Base-by-base conservation (phyloP, 1,139 yeast genomes). In the Yamadazyma diddensiae region DNA sequence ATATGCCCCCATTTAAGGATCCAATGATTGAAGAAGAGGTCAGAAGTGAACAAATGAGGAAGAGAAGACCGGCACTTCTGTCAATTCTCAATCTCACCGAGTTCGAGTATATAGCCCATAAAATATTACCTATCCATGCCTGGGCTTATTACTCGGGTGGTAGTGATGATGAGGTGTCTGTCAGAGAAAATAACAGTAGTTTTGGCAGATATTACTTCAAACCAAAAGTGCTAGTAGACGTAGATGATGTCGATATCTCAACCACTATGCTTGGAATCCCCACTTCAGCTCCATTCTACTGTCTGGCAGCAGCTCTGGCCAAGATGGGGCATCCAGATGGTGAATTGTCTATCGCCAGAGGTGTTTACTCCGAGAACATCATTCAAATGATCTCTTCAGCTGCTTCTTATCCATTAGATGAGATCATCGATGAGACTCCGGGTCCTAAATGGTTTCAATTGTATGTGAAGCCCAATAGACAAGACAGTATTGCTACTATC, bases 91-190 rank as follows among this genome's bases (percentile, higher is more conserved):
- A 82, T 48, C 45, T 81, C 37, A 70, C 74, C 36, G 94, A 84
- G 51, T 85, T 87, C 47, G 95, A 87, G 53, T 70, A 72, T 42
- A 73, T 87, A 26, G 95, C 95, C 2, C 70, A 81, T 31, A 69
- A 74, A 39, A 79, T 82, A 28, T 60, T 86, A 59, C 68, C 82
- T 19, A 73, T 73, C 34, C 71, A 77, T n/a, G 94, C 90, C 0
- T 82, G 94, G 87, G 87, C 87, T 6, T 87, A 87, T 57, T 87
- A 84, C 54, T 79, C 90, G 2, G 78, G 87, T 18, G 96, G 88
- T 8, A 70, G 90, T 11, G 95, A 86, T 52, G 95, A 87, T 56
- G 95, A 87, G 58, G 73, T 87, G 43, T 70, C 94, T 2, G 55
- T 83, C 55, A 71, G 95, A 43, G 95, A 87, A 52, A 87, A 87